phyloP scores from a whole-genome alignment of 306 rosid genomes.

The Arachis hypogaea region DNA sequence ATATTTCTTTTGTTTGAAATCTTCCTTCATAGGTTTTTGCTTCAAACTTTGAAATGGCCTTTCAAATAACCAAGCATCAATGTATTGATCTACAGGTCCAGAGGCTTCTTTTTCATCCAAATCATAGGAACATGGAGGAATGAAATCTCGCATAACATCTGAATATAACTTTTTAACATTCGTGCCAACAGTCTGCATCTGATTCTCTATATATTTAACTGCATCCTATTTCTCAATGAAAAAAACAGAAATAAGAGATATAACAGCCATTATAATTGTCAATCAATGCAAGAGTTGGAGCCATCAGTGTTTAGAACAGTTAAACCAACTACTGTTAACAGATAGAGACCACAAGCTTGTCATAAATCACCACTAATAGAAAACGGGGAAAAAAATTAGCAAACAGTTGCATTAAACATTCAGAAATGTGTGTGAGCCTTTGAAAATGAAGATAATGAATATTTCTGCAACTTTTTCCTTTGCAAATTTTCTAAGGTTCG shows the following conservation, averaged over 20 bases:
- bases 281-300: slow-evolving; percentile 13
- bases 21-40: slow-evolving; percentile 42
- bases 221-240: slow-evolving; percentile 69
- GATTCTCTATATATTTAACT: slow-evolving; percentile 79
- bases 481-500: not conserved
- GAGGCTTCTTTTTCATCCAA: slow-evolving; percentile 44
- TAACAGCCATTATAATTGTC: not conserved
- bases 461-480: too few relatives aligned
- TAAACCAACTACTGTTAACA: slow-evolving; percentile 21
- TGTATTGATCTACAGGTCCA: slow-evolving; percentile 44
- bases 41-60: slow-evolving; percentile 42
- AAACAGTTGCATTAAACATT: not conserved
- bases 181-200: slow-evolving; percentile 77
- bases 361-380: slow-evolving; percentile 8
- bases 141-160: slow-evolving; percentile 72
- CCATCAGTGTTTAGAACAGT: slow-evolving; percentile 1
- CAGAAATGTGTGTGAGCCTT: not conserved
- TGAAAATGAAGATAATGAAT: not conserved
- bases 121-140: slow-evolving; percentile 52
- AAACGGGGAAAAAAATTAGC: not conserved
- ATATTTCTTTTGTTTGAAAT: slow-evolving; percentile 33
- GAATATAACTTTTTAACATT: slow-evolving; percentile 78
- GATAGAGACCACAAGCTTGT: not conserved
- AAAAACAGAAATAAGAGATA: slow-evolving; percentile 27
- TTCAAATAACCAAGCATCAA: slow-evolving; percentile 46